These are phyloP conservation scores for Phlebiopsis flavidoalba DNA, from an alignment of 768 basidiomycete species.

Conservation along the genomic window DNA sequence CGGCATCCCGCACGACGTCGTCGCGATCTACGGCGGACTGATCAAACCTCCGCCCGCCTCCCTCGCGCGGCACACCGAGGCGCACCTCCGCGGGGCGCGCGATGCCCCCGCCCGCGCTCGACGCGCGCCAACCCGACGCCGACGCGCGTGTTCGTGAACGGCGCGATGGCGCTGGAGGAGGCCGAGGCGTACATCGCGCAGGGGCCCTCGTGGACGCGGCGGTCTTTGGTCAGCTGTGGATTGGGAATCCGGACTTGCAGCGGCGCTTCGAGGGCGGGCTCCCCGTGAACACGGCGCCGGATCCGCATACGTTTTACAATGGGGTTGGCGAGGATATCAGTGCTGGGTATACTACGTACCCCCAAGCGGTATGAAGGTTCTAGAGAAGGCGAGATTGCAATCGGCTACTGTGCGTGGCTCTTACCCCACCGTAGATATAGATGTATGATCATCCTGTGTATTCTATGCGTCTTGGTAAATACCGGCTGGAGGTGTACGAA, in stretches of 20 bases:
- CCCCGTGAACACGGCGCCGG: background rate
- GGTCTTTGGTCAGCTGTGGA: slow-evolving; percentile 4
- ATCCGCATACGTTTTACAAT: background rate
- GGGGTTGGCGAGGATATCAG: background rate
- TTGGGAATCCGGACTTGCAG: slow-evolving; percentile 6
- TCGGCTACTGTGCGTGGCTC: too few relatives aligned
- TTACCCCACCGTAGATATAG: too few relatives aligned
- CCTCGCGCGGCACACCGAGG: background rate
- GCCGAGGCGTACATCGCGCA: slow-evolving; percentile 5
- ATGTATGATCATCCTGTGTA: too few relatives aligned
- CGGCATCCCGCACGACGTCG: slow-evolving; percentile 5
- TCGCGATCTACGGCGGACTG: slow-evolving; percentile 2
- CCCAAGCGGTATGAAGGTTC: background rate
- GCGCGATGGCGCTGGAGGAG: slow-evolving; percentile 1
- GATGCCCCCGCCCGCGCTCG: background rate
- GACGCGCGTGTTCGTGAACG: slow-evolving; percentile 7
- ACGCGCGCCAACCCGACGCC: slow-evolving; percentile 6
- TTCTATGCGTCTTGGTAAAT: too few relatives aligned
- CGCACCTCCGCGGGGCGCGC: background rate
- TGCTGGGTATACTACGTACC: background rate
- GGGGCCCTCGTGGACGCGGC: slow-evolving; percentile 4
- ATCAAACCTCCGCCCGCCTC: background rate
- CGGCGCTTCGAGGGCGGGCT: slow-evolving; percentile 3
- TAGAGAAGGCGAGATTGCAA: too few relatives aligned
- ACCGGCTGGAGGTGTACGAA: too few relatives aligned